Percentiles rank a stretch among this genome's conserved stretches.
Evolutionary conservation across 495 filamentous ascomycete species (phyloP).

Genomic region (Talaromyces wortmannii): DNA sequence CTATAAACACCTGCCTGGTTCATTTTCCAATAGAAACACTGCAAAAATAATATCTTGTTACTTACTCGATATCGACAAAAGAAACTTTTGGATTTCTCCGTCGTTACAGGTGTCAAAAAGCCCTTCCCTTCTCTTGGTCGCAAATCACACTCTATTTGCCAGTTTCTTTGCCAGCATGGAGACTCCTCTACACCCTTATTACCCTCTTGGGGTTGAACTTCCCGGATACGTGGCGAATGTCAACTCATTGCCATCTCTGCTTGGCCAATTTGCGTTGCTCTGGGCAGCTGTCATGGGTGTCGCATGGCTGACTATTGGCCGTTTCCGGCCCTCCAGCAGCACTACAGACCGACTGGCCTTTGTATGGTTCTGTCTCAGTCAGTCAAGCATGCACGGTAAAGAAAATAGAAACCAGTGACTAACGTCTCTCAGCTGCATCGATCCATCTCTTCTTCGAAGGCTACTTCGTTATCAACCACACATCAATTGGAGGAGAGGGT

Average conservation of each 20-base stretch:
- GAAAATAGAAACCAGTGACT: neutral
- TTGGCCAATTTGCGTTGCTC: conserved; percentile 43
- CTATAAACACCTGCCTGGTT: no score
- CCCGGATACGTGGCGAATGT: conserved; percentile 56
- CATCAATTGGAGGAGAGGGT: conserved; percentile 46
- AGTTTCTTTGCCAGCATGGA: no score
- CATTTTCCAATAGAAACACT: no score
- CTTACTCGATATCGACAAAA: no score
- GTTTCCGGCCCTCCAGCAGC: conserved; percentile 36
- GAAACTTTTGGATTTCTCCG: no score
- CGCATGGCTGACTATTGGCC: conserved; percentile 39
- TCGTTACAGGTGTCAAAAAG: no score
- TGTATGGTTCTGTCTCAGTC: conserved; percentile 62
- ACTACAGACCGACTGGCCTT: conserved; percentile 47
- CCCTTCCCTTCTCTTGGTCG: no score
- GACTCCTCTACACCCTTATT: conserved; percentile 57
- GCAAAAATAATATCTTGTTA: no score
- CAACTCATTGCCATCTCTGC: conserved; percentile 42
- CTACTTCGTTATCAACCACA: conserved; percentile 66
- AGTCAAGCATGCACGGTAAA: conserved; percentile 11
- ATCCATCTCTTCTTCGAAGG: conserved; percentile 82
- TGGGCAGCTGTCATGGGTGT: conserved; percentile 45
- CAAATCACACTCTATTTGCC: no score
- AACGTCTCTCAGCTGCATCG: conserved; percentile 40
- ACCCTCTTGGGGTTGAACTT: conserved; percentile 55